Base-by-base conservation (phyloP, 257 asterid genomes). In the Vinca minor region DNA sequence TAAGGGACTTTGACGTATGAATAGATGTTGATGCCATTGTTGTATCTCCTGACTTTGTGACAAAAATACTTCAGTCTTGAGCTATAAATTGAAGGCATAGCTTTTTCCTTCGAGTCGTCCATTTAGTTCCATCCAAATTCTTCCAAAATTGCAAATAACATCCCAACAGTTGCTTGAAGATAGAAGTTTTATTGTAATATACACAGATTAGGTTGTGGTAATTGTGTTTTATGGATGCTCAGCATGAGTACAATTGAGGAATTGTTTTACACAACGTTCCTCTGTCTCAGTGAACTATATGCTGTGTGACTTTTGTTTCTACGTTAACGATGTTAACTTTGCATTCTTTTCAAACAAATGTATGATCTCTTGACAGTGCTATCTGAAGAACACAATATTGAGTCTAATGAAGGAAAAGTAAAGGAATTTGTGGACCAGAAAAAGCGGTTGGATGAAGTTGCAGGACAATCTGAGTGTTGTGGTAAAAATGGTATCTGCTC, bases 401-500 rank as follows among this genome's bases (percentile, higher is more conserved):
- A 77, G 71, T 69, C 54, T 60, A 64, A 48, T 65, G 66, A 36
- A 59, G 72, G 68, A 69, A 69, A 44, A 57, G 70, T 57, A 35
- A 70, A 63, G 67, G 78, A 69, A 59, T 67, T 76, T 79, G 76
- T 31, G 60, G 79, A 61, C 67, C 69, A 48, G 64, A 45, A 44
- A 15, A 53, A 4, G 36, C 56, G 47, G 14, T 56, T 63, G 34
- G 71, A 76, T 68, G 84, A 71, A 57, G 74, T 69, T 44, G 63
- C 60, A 23, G 79, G 77, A 53, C 81, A 80, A 59, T 71, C 81
- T 41, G 84, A 82, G 71, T 82, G 82, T 75, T 69, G 82, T 65
- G 96, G 91, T 8, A 74, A 76, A 69, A 75, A 85, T 54, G 94
- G 71, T 55, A 85, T 88, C 63, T 88, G 89, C 64, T 76, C 87